phyloP scores from a whole-genome alignment of 257 asterid species.

The Plectranthus barbatus region DNA sequence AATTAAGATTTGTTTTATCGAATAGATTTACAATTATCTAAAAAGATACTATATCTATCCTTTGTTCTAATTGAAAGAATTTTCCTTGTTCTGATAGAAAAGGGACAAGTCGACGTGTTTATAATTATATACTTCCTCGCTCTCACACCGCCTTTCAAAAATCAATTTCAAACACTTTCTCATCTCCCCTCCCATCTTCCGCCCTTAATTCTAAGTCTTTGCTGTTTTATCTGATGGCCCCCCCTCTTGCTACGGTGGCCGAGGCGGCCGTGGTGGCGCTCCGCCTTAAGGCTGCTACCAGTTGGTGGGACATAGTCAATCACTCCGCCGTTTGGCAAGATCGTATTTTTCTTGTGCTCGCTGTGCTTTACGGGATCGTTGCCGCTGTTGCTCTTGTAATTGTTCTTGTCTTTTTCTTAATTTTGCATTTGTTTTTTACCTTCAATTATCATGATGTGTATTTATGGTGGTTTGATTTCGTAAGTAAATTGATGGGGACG shows the following conservation, averaged over 20 bases:
- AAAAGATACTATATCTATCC: too few relatives aligned
- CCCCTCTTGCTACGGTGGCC: slow-evolving; percentile 34
- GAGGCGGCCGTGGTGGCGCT: slow-evolving; percentile 46
- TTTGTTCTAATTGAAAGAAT: too few relatives aligned
- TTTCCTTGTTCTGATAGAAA: too few relatives aligned
- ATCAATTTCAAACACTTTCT: too few relatives aligned
- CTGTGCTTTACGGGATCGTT: slow-evolving; percentile 67
- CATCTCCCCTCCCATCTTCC: slow-evolving; percentile 13
- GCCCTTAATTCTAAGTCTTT: slow-evolving; percentile 16
- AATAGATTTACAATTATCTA: too few relatives aligned
- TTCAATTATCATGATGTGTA: too few relatives aligned
- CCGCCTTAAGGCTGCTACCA: slow-evolving; percentile 52
- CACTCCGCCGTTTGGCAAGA: slow-evolving; percentile 72
- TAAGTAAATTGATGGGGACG: too few relatives aligned
- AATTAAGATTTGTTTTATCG: too few relatives aligned
- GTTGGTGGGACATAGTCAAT: slow-evolving; percentile 81
- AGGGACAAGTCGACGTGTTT: too few relatives aligned
- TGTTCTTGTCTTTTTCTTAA: background rate
- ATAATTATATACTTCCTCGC: too few relatives aligned
- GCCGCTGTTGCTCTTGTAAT: slow-evolving; percentile 73
- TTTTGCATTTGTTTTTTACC: background rate
- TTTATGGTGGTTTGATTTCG: too few relatives aligned
- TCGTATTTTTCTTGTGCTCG: slow-evolving; percentile 60
- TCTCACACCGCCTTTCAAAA: too few relatives aligned
- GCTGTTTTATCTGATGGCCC: background rate